These are phyloP conservation scores for Boletus sp. DNA, from an alignment of 768 basidiomycete species.

Conservation along the genomic window DNA sequence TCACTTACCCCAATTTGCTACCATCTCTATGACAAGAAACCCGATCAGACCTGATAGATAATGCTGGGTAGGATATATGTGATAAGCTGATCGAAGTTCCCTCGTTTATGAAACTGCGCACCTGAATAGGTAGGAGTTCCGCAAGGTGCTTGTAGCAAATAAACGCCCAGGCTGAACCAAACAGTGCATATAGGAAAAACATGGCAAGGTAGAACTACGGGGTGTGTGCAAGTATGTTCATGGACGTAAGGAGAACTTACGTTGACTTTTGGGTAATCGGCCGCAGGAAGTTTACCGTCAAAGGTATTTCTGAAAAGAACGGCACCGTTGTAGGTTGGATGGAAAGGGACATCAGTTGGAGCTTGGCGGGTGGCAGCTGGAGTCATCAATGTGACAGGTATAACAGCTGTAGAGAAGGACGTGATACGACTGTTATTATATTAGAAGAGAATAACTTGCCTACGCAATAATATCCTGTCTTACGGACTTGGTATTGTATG, in stretches of 20 bases:
- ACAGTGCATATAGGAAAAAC: slow-evolving; percentile 70
- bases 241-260: slow-evolving; percentile 46
- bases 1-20: slow-evolving; percentile 79
- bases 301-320: slow-evolving; percentile 89
- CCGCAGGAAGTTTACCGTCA: slow-evolving; percentile 82
- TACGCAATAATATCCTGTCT: slow-evolving; percentile 95
- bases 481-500: slow-evolving; percentile 78
- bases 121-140: slow-evolving; percentile 88
- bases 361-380: slow-evolving; percentile 34
- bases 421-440: background rate
- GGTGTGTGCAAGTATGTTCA: background rate
- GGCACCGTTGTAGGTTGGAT: slow-evolving; percentile 74
- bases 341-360: slow-evolving; percentile 54
- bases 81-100: slow-evolving; percentile 1
- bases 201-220: slow-evolving; percentile 82
- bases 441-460: slow-evolving; percentile 52
- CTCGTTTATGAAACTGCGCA: slow-evolving; percentile 30
- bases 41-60: slow-evolving; percentile 84
- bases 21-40: slow-evolving; percentile 90
- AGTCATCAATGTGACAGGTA: slow-evolving; percentile 82
- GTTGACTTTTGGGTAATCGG: slow-evolving; percentile 96
- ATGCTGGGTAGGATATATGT: slow-evolving; percentile 46
- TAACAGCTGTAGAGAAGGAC: slow-evolving; percentile 54
- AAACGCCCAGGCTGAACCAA: slow-evolving; percentile 78
- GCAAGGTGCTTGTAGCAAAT: slow-evolving; percentile 77